phyloP scores from a whole-genome alignment of 441 rosid species.

The Metrosideros polymorpha region DNA sequence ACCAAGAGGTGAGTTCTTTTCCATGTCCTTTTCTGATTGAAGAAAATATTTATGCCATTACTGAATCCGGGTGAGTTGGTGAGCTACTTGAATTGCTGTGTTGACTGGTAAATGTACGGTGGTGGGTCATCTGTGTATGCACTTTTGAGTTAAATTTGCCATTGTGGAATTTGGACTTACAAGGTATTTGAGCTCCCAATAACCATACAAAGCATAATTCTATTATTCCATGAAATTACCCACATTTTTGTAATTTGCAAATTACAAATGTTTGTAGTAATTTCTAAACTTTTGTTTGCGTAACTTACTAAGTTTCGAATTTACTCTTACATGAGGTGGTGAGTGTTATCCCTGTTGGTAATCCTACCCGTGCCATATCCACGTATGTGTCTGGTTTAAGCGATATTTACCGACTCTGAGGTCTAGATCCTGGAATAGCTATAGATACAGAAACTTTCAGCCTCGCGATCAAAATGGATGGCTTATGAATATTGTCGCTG shows the following conservation, averaged over 20 bases:
- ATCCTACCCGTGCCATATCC: not conserved
- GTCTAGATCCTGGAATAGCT: not conserved
- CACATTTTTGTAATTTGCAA: not conserved
- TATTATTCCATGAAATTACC: too few species aligned
- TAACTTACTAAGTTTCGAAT: not conserved
- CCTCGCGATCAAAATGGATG: not conserved
- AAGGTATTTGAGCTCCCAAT: not conserved
- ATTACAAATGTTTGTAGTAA: not conserved
- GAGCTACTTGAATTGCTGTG: not conserved
- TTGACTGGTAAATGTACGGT: not conserved
- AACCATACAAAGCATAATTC: not conserved
- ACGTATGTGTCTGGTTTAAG: not conserved
- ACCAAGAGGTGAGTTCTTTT: slow-evolving; percentile 14
- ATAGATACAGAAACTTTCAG: not conserved
- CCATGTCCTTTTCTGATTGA: not conserved
- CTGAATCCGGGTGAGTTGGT: not conserved
- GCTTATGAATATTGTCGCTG: not conserved
- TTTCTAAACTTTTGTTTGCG: not conserved
- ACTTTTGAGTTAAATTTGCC: not conserved
- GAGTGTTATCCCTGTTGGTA: not conserved
- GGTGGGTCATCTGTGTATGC: not conserved
- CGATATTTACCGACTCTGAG: not conserved
- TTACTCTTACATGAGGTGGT: not conserved
- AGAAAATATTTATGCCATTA: not conserved
- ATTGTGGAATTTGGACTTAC: not conserved